phyloP scores from a whole-genome alignment of 2,329 filamentous ascomycete genomes.

The Nemania serpens region DNA sequence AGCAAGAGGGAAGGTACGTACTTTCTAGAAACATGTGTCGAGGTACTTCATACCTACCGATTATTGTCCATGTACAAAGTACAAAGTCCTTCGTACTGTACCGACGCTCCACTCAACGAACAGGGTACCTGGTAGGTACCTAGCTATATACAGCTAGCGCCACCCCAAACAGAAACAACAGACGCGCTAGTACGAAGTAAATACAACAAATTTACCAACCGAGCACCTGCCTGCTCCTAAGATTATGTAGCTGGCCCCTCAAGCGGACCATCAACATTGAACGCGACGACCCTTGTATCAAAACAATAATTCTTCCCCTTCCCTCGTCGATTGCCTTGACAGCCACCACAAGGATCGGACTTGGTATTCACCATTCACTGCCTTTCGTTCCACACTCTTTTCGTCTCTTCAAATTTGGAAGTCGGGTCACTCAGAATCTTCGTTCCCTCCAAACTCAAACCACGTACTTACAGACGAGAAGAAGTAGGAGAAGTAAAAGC shows the following conservation, averaged over 20 bases:
- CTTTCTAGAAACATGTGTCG: too few relatives aligned
- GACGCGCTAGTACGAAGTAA: too few relatives aligned
- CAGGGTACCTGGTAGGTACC: too few relatives aligned
- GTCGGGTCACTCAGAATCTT: constrained; percentile 13
- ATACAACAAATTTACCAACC: too few relatives aligned
- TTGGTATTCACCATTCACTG: not conserved
- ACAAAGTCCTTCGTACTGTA: too few relatives aligned
- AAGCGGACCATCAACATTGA: constrained; percentile 5
- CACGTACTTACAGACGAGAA: not conserved
- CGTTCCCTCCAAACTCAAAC: not conserved
- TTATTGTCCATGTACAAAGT: too few relatives aligned
- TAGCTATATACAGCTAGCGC: too few relatives aligned
- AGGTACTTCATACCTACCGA: too few relatives aligned
- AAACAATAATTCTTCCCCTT: constrained; percentile 21
- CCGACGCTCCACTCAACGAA: too few relatives aligned
- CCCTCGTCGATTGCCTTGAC: not conserved
- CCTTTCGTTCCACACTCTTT: constrained; percentile 1
- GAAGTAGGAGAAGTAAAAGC: not conserved
- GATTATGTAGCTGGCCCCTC: constrained; percentile 16
- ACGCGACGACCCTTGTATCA: constrained; percentile 22
- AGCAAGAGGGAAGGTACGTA: too few relatives aligned
- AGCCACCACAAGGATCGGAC: not conserved
- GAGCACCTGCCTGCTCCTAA: too few relatives aligned
- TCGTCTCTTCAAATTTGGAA: not conserved
- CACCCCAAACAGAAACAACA: too few relatives aligned